Percentiles rank a stretch among this genome's conserved stretches.
These are phyloP conservation scores for Ceratobasidium sp. DNA, from an alignment of 1,284 basidiomycete genomes.

Conservation along the genomic window DNA sequence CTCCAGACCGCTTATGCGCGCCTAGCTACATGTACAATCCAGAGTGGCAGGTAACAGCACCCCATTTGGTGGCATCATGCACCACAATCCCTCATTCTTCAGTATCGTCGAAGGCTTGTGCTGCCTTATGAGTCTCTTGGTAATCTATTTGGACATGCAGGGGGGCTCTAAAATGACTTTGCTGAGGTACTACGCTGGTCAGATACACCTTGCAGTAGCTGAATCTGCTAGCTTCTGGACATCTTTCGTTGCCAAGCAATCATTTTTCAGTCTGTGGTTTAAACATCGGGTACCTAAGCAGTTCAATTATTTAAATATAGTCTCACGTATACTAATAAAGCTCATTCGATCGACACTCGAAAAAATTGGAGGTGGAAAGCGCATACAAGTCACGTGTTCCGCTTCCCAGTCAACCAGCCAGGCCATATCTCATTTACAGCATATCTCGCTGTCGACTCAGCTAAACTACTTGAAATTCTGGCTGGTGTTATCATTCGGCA, in stretches of 20 bases:
- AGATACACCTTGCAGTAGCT: conserved; percentile 7
- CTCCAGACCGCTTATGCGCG: conserved; percentile 4
- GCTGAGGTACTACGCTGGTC: background rate
- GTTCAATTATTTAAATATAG: background rate
- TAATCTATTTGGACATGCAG: background rate
- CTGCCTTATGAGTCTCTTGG: background rate
- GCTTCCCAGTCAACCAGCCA: background rate
- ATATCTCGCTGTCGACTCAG: too few relatives aligned
- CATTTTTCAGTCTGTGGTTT: too few relatives aligned
- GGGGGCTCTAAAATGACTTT: background rate
- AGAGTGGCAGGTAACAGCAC: conserved; percentile 10
- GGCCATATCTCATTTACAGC: too few relatives aligned
- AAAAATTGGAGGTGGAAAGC: background rate
- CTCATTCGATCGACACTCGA: background rate
- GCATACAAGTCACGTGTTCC: background rate
- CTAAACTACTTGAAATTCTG: background rate
- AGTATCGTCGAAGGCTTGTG: background rate
- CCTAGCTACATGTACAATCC: conserved; percentile 2
- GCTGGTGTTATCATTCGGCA: background rate
- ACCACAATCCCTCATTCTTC: conserved; percentile 14
- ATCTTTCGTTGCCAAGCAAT: too few relatives aligned
- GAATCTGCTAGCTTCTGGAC: background rate
- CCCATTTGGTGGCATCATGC: conserved; percentile 10
- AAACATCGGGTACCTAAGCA: background rate
- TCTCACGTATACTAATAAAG: background rate